These are phyloP conservation scores for Rhytidhysteron rufulum DNA, from an alignment of 2,329 filamentous ascomycete genomes.

Conservation along the genomic window DNA sequence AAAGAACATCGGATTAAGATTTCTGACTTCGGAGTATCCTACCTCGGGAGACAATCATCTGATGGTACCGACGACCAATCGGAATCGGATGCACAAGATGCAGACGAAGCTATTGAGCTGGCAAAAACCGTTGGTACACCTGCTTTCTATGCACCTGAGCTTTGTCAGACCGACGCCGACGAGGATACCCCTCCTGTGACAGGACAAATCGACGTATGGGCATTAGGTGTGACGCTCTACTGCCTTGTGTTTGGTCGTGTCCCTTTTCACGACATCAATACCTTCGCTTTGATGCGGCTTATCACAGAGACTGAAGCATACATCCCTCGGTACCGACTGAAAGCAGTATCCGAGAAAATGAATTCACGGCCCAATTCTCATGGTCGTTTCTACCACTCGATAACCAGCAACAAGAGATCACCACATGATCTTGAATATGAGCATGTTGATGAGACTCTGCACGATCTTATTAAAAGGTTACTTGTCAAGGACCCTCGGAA, in stretches of 20 bases:
- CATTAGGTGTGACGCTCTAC: conserved; percentile 90
- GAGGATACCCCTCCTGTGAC: conserved; percentile 70
- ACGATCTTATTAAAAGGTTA: conserved; percentile 74
- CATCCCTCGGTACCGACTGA: conserved; percentile 77
- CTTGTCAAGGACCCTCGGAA: conserved; percentile 85
- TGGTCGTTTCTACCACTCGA: conserved; percentile 46
- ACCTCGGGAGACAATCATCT: conserved; percentile 82
- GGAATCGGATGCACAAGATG: conserved; percentile 78
- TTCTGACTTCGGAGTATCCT: conserved; percentile 97
- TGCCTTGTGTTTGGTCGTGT: conserved; percentile 92
- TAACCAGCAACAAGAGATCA: conserved; percentile 65
- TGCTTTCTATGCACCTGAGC: conserved; percentile 93
- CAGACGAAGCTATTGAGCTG: conserved; percentile 92
- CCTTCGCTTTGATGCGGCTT: conserved; percentile 85
- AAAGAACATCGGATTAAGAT: conserved; percentile 88
- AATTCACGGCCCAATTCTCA: conserved; percentile 45
- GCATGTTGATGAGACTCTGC: conserved; percentile 73
- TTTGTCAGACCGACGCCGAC: conserved; percentile 81
- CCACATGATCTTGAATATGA: conserved; percentile 82
- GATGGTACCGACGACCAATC: conserved; percentile 69
- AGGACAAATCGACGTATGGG: conserved; percentile 96
- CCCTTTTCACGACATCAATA: conserved; percentile 87
- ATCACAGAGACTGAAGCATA: conserved; percentile 93
- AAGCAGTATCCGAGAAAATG: conserved; percentile 56
- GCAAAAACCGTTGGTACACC: conserved; percentile 97